Conservation (phyloP, 2,329 filamentous ascomycete species). For the Amesomyces nigricolor region DNA sequence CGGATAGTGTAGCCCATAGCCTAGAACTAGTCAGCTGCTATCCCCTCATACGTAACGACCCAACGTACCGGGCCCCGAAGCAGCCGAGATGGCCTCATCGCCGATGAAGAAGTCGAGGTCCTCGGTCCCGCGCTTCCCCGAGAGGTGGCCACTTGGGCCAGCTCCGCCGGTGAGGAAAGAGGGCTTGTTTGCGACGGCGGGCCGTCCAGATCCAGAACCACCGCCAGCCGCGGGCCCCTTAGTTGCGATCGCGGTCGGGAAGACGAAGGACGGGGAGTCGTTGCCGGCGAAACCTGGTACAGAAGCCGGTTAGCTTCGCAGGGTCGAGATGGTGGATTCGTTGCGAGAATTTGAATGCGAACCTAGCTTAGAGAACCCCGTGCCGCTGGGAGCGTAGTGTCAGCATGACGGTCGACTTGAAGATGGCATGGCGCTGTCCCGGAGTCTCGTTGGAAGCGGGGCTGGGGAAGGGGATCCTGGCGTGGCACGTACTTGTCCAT, state of each 20-base stretch:
- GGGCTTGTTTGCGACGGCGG: conserved; percentile 88
- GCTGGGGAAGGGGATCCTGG: conserved; percentile 26
- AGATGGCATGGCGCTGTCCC: conserved; percentile 1
- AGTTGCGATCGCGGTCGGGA: conserved; percentile 96
- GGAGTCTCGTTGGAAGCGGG: conserved; percentile 23
- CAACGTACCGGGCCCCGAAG: conserved; percentile 57
- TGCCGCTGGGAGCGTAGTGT: conserved; percentile 63
- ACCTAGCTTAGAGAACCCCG: conserved; percentile 99
- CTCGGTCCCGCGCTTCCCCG: conserved; percentile 89
- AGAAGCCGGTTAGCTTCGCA: conserved; percentile 25
- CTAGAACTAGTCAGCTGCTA: conserved; percentile 38
- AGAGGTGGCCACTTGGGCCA: conserved; percentile 75
- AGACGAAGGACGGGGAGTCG: conserved; percentile 98
- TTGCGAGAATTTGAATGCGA: conserved; percentile 31
- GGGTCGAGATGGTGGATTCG: neutral
- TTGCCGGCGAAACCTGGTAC: conserved; percentile 89
- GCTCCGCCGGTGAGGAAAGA: conserved; percentile 90
- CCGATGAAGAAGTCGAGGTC: conserved; percentile 99
- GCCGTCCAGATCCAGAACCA: conserved; percentile 79
- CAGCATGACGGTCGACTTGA: conserved; percentile 36
- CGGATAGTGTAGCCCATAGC: conserved; percentile 95
- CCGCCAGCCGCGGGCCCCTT: conserved; percentile 71
- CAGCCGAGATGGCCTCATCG: conserved; percentile 83
- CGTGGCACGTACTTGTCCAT: conserved; percentile 82
- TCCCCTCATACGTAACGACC: neutral